Base-by-base conservation (phyloP, 2,329 filamentous ascomycete genomes). In the Lasiodiplodia theobromae region DNA sequence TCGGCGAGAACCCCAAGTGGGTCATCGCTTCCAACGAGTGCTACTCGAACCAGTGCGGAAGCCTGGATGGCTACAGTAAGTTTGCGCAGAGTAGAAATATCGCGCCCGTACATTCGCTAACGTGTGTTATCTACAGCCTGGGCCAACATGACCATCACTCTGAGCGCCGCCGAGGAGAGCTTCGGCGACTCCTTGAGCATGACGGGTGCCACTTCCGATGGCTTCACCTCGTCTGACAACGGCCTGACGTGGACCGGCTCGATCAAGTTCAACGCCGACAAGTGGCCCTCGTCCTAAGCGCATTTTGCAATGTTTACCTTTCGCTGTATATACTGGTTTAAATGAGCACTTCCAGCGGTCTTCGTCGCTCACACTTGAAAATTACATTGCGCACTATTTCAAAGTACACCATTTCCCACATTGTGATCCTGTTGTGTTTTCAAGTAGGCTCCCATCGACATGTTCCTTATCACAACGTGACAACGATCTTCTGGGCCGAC, bases 401-500 rank as follows among this genome's bases (percentile, higher is more conserved):
- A 18, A 14, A 44, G 12, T 44, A 7, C 12, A 12, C 5, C 40
- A 44, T 44, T 44, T 44, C 28, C 28, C 28, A 28, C 3, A 28
- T 28, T 5, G 4, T 28, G 5, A 28, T 23, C 23, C 23, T 23
- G 23, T 23, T n/a, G n/a, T n/a, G n/a, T n/a, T n/a, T n/a, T n/a
- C n/a, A n/a, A n/a, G n/a, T n/a, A n/a, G n/a, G n/a, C n/a, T n/a
- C n/a, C n/a, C n/a, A n/a, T n/a, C n/a, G n/a, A n/a, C n/a, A n/a
- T n/a, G n/a, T n/a, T n/a, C n/a, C n/a, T n/a, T n/a, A n/a, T n/a
- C 47, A 51, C 21, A 23, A n/a, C 18, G 57, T 69, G 21, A 82
- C 74, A 6, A 82, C 78, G 40, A 82, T 65, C 70, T 82, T 82
- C 63, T 76, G 74, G 1, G 76, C 79, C 65, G 79, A 82, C 3